phyloP scores from a whole-genome alignment of 371 early-diverging fungal genomes.

The Apophysomyces ossiformis region DNA sequence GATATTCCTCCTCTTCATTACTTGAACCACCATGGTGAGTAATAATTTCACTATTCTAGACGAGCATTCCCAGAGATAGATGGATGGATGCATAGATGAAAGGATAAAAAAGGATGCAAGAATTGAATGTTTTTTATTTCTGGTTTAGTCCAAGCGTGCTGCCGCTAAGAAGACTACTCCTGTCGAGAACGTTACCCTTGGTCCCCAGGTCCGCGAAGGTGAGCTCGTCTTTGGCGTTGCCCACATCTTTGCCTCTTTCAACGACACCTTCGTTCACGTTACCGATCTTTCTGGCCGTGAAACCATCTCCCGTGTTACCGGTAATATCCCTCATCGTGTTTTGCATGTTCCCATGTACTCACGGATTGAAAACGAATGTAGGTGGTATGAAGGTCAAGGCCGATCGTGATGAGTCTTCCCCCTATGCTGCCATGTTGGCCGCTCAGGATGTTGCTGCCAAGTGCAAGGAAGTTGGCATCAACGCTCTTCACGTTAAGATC shows the following conservation, averaged over 20 bases:
- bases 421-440: slow-evolving; percentile 99
- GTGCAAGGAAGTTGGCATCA: slow-evolving; percentile 99
- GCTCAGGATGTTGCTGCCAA: slow-evolving; percentile 99
- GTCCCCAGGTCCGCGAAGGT: slow-evolving; percentile 97
- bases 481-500: slow-evolving; percentile 99
- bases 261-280: slow-evolving; percentile 99
- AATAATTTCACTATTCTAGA: not conserved
- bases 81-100: slow-evolving; percentile 15
- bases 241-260: slow-evolving; percentile 99
- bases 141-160: slow-evolving; percentile 72
- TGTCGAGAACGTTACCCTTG: slow-evolving; percentile 91
- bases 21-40: slow-evolving; percentile 40
- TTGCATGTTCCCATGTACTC: slow-evolving; percentile 7
- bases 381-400: slow-evolving; percentile 99
- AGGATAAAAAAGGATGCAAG: slow-evolving; percentile 19
- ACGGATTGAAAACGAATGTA: slow-evolving; percentile 28
- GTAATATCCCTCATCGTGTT: slow-evolving; percentile 53
- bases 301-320: slow-evolving; percentile 99
- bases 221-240: slow-evolving; percentile 99
- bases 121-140: slow-evolving; percentile 16
- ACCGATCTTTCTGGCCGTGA: slow-evolving; percentile 99
- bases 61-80: not conserved
- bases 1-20: slow-evolving; percentile 29
- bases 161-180: slow-evolving; percentile 60
- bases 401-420: slow-evolving; percentile 99